Evolutionary conservation across 768 basidiomycete genomes (phyloP), one percentile per base, ranked within the genome.

Genomic region (Serendipita sp.): DNA sequence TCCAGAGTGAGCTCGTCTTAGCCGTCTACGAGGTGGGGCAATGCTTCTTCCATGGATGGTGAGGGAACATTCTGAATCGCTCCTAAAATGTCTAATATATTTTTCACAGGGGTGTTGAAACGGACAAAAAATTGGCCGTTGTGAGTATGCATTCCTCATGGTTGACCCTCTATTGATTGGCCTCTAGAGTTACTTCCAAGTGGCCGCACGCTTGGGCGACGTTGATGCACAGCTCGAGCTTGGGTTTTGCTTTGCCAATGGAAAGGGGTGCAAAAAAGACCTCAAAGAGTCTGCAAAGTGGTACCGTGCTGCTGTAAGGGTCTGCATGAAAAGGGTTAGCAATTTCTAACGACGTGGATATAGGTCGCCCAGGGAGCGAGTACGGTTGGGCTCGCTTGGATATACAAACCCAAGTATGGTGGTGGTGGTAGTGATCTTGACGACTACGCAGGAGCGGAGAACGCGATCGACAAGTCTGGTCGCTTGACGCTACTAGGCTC

Each of bases 21-120:
- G 90, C 92, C 0, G 86, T 94, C 50, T 90, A 91, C 69, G 91
- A 94, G 73, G 89, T 94, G 3, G 91, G 89, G 0, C 88, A 90
- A 71, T 91, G 89, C 70, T 95, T 92, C 73, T 88, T 88, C 70
- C 88, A 90, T 60, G 92, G 91, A 1, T 94, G 91, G 90, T n/a
- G n/a, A n/a, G n/a, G n/a, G n/a, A n/a, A n/a, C n/a, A n/a, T n/a
- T n/a, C n/a, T n/a, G n/a, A n/a, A n/a, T n/a, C n/a, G n/a, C n/a
- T n/a, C n/a, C n/a, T n/a, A n/a, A n/a, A n/a, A n/a, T n/a, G n/a
- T n/a, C n/a, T n/a, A n/a, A n/a, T n/a, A n/a, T n/a, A n/a, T 14
- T 5, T 38, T 38, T 38, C 38, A 38, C 38, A 38, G 38, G 38
- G 92, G 92, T 5, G 84, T 90, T 13, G 70, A 74, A 30, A 89